Conservation (phyloP, 495 filamentous ascomycete genomes). For the Neurospora cerealis region DNA sequence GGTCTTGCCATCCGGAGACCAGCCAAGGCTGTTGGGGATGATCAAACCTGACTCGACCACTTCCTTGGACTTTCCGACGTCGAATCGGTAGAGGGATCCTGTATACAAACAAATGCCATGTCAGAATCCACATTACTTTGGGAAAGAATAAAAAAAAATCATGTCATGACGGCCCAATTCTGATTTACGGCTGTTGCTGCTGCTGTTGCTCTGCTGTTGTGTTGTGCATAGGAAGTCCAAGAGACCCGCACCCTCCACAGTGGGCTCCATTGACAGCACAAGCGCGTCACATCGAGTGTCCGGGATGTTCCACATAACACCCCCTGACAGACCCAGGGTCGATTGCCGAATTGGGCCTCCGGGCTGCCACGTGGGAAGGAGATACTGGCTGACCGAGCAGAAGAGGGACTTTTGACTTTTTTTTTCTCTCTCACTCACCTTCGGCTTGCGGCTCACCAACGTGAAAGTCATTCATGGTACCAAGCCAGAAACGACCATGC, state of each 20-base stretch:
- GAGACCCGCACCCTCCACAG: neutral
- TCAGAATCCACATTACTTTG: neutral
- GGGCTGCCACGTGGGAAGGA: slow-evolving; percentile 14
- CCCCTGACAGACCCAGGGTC: neutral
- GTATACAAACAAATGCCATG: neutral
- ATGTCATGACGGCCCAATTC: neutral
- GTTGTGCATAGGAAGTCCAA: neutral
- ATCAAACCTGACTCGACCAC: slow-evolving; percentile 30
- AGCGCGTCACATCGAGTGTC: neutral
- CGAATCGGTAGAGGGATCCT: slow-evolving; percentile 35
- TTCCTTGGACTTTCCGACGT: slow-evolving; percentile 9
- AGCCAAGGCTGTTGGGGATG: slow-evolving; percentile 85
- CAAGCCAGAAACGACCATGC: slow-evolving; percentile 76
- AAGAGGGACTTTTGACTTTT: slow-evolving; percentile 2
- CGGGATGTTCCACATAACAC: neutral
- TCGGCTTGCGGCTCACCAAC: slow-evolving; percentile 40
- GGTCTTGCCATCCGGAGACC: slow-evolving; percentile 56
- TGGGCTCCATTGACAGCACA: neutral
- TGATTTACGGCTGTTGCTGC: neutral
- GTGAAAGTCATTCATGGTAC: slow-evolving; percentile 75
- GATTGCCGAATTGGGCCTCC: neutral
- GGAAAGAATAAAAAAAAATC: neutral
- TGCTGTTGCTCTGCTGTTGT: neutral
- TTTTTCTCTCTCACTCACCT: slow-evolving; percentile 30
- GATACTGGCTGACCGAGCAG: slow-evolving; percentile 1